Conservation (phyloP, 2,329 filamentous ascomycete genomes). For the Ustilaginoidea virens region DNA sequence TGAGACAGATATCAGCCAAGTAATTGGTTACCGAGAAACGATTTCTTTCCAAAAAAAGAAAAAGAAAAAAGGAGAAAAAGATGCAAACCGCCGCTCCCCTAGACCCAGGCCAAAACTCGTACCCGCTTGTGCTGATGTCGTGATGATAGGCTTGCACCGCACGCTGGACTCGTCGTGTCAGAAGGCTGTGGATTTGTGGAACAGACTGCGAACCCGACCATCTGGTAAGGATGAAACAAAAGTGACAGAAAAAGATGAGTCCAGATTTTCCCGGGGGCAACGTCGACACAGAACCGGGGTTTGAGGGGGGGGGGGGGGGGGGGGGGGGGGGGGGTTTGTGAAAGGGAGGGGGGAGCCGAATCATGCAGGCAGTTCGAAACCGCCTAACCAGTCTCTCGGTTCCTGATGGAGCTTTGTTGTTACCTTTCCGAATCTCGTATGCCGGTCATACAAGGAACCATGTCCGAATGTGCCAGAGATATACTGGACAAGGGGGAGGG, state of each 20-base stretch:
- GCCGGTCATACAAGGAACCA: constrained; percentile 2
- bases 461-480: constrained; percentile 1
- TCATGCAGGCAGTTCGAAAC: neutral
- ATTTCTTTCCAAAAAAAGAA: too few species aligned
- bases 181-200: neutral
- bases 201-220: constrained; percentile 1
- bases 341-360: neutral
- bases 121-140: neutral
- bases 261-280: too few species aligned
- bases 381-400: constrained; percentile 1
- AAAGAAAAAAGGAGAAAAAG: too few species aligned
- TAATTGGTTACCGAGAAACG: constrained; percentile 6
- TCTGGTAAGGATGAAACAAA: constrained; percentile 5
- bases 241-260: too few species aligned
- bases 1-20: constrained; percentile 3
- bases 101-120: neutral
- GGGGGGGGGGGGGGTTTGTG: too few species aligned
- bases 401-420: too few species aligned
- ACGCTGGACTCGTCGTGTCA: too few species aligned
- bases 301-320: too few species aligned
- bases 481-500: too few species aligned
- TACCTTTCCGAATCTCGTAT: too few species aligned
- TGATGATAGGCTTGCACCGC: too few species aligned
- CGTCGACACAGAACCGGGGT: too few species aligned
- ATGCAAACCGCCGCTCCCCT: constrained; percentile 6